phyloP scores from a whole-genome alignment of 345 rosid species.

The Eucalyptus cloeziana region DNA sequence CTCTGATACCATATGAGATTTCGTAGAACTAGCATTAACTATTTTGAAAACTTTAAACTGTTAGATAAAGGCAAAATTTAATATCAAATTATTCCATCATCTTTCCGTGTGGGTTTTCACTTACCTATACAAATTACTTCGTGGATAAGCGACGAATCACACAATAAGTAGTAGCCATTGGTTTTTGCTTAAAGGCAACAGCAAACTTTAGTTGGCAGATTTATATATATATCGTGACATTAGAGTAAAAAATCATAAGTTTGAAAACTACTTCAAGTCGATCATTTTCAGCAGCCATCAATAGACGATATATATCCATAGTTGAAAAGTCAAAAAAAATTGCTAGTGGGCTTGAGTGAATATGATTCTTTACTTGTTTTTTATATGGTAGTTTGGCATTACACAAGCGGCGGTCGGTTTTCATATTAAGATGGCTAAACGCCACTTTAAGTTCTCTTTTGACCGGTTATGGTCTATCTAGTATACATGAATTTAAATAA shows the following conservation, averaged over 20 bases:
- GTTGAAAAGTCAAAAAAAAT: not conserved
- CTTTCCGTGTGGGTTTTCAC: not conserved
- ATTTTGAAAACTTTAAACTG: too few species aligned
- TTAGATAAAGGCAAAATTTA: too few species aligned
- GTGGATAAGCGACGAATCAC: not conserved
- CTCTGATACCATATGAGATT: not conserved
- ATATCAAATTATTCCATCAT: too few species aligned
- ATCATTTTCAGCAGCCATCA: not conserved
- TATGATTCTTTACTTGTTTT: not conserved
- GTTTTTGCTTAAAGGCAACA: not conserved
- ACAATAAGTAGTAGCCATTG: not conserved
- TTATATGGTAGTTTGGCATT: not conserved
- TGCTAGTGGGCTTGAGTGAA: not conserved
- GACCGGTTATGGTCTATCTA: not conserved
- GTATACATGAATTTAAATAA: not conserved
- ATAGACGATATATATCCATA: not conserved
- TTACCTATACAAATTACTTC: not conserved
- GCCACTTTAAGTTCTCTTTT: not conserved
- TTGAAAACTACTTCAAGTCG: not conserved
- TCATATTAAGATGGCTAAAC: not conserved
- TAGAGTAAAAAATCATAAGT: not conserved
- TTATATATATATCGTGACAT: not conserved
- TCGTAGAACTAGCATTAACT: too few species aligned
- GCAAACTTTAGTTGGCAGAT: not conserved
- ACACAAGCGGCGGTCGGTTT: not conserved